Conservation (phyloP, 2,329 filamentous ascomycete species). For the Xylariaceae sp. region DNA sequence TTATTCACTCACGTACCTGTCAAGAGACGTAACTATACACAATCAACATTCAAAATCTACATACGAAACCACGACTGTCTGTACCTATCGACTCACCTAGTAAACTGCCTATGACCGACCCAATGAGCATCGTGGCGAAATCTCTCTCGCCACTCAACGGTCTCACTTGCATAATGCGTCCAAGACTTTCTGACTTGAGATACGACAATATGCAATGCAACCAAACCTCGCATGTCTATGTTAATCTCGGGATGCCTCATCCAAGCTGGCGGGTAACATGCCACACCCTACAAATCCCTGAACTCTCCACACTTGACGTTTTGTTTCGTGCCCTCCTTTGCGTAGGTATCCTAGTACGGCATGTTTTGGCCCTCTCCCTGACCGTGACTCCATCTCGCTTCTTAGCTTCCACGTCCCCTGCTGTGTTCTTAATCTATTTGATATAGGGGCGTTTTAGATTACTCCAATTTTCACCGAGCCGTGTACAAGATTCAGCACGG, state of each 20-base stretch:
- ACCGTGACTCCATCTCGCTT: not conserved
- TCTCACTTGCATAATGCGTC: slow-evolving; percentile 10
- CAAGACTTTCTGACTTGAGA: slow-evolving; percentile 13
- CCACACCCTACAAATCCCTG: slow-evolving; percentile 1
- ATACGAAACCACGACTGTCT: not conserved
- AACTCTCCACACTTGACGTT: slow-evolving; percentile 15
- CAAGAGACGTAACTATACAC: slow-evolving; percentile 12
- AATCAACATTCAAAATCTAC: slow-evolving; percentile 12
- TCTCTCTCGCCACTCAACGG: slow-evolving; percentile 6
- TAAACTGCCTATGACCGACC: not conserved
- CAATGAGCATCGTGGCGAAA: not conserved
- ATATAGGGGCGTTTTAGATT: not conserved
- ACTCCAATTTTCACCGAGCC: not conserved
- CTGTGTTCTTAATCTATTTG: not conserved
- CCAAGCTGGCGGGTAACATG: slow-evolving; percentile 3
- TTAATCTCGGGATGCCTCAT: too few species aligned
- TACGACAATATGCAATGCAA: slow-evolving; percentile 17
- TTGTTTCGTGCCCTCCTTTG: slow-evolving; percentile 4
- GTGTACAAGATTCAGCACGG: not conserved
- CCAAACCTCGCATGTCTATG: slow-evolving; percentile 7
- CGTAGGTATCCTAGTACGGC: slow-evolving; percentile 1
- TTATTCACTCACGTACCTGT: slow-evolving; percentile 9
- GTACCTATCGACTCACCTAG: not conserved
- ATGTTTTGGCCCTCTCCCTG: slow-evolving; percentile 2
- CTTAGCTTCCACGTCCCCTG: not conserved